Conservation (phyloP, 208 protist genomes). For the Trypanosoma lewisi region DNA sequence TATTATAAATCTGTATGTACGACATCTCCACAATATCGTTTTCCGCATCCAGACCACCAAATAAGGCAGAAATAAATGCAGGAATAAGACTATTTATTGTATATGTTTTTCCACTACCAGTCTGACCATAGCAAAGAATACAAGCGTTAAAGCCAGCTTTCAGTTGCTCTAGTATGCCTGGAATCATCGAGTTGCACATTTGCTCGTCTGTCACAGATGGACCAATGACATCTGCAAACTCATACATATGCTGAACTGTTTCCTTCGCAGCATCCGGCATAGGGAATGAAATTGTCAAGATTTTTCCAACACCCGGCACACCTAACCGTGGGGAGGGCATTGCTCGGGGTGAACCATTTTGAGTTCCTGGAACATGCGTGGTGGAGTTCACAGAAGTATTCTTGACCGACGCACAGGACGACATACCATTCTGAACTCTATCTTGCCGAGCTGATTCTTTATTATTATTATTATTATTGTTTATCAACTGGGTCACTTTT, state of each 20-base stretch:
- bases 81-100: constrained; percentile 56
- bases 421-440: not conserved
- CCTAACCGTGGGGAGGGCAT: not conserved
- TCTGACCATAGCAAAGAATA: constrained; percentile 68
- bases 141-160: constrained; percentile 49
- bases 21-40: constrained; percentile 73
- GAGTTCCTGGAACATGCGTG: not conserved
- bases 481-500: not conserved
- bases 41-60: constrained; percentile 34
- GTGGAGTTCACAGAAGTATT: not conserved
- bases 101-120: constrained; percentile 60
- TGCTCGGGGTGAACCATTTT: not conserved
- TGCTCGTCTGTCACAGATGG: constrained; percentile 44
- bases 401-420: not conserved
- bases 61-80: constrained; percentile 42
- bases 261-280: constrained; percentile 13
- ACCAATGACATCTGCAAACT: constrained; percentile 59
- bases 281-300: constrained; percentile 24
- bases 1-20: constrained; percentile 77
- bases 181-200: constrained; percentile 50
- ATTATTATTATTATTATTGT: not conserved
- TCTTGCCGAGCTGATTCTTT: not conserved
- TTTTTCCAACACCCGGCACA: constrained; percentile 4
- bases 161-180: constrained; percentile 59
- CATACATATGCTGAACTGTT: constrained; percentile 37